A percentile compares a stretch with the other conserved stretches of the same genome.
Evolutionary conservation across 2,329 filamentous ascomycete genomes (phyloP).

Genomic region (Fusarium pseudonygamai): DNA sequence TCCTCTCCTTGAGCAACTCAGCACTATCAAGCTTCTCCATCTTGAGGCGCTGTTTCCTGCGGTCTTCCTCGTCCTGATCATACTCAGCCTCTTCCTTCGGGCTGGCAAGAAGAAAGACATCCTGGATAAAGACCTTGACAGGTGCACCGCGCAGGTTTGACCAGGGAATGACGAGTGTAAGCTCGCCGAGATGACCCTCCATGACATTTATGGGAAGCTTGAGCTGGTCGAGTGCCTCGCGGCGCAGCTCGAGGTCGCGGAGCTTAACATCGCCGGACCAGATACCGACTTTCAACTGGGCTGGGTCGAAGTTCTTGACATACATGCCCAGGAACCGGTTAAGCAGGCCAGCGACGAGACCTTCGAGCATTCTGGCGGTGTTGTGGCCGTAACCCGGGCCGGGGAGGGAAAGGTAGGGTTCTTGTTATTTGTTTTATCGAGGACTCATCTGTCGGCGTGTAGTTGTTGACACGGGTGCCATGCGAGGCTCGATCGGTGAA

Average conservation of each 20-base stretch:
- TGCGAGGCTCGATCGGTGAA: constrained; percentile 32
- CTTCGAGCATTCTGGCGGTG: constrained; percentile 86
- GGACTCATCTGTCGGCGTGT: constrained; percentile 37
- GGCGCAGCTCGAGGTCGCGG: constrained; percentile 87
- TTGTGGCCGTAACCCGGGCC: constrained; percentile 77
- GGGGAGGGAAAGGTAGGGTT: constrained; percentile 51
- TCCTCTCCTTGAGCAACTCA: constrained; percentile 91
- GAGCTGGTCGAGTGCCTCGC: constrained; percentile 96
- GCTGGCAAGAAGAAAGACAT: constrained; percentile 94
- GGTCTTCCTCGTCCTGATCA: constrained; percentile 90
- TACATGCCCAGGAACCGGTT: constrained; percentile 99
- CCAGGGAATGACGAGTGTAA: constrained; percentile 96
- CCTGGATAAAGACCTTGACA: constrained; percentile 93
- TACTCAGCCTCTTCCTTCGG: constrained; percentile 96
- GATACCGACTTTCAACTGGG: constrained; percentile 97
- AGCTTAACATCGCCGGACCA: constrained; percentile 99
- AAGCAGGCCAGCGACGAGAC: constrained; percentile 93
- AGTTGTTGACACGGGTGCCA: constrained; percentile 31
- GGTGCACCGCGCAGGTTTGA: constrained; percentile 95
- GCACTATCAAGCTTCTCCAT: constrained; percentile 99
- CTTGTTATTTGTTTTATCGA: constrained; percentile 28
- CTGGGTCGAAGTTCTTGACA: constrained; percentile 98
- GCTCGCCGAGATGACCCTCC: constrained; percentile 90
- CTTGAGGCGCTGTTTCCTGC: constrained; percentile 88
- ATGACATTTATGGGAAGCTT: constrained; percentile 96